These are phyloP conservation scores for Fusarium sp. DNA, from an alignment of 2,329 filamentous ascomycete species.

Conservation along the genomic window DNA sequence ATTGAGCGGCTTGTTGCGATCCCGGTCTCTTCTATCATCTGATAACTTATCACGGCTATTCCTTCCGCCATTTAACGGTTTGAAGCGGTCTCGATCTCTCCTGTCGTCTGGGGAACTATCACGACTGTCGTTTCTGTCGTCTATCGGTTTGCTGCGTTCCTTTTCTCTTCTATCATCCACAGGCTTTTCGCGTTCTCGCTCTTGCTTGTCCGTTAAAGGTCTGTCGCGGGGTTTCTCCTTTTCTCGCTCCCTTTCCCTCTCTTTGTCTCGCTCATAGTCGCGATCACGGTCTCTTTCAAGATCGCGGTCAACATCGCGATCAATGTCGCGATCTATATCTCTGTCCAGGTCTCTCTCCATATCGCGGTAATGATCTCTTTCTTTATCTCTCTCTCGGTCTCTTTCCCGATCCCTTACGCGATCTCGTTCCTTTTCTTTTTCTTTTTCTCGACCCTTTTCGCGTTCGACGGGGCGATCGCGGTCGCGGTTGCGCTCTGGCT, in stretches of 20 bases:
- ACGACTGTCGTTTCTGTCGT: slow-evolving; percentile 1
- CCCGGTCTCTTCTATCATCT: background rate
- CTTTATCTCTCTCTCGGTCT: slow-evolving; percentile 17
- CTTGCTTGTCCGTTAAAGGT: slow-evolving; percentile 1
- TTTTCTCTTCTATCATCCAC: background rate
- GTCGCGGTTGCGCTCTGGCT: slow-evolving; percentile 35
- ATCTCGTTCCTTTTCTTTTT: slow-evolving; percentile 4
- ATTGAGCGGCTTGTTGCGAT: background rate
- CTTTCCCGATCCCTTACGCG: slow-evolving; percentile 1
- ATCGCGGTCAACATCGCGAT: slow-evolving; percentile 17
- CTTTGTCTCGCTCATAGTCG: slow-evolving; percentile 11
- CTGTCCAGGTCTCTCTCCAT: slow-evolving; percentile 10
- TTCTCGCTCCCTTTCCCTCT: slow-evolving; percentile 14
- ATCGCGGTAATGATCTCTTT: slow-evolving; percentile 13
- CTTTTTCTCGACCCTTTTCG: background rate
- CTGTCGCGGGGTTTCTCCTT: slow-evolving; percentile 10
- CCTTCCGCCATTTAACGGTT: background rate
- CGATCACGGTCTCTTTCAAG: slow-evolving; percentile 1
- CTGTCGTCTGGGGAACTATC: slow-evolving; percentile 7
- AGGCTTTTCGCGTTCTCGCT: background rate
- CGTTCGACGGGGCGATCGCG: slow-evolving; percentile 20
- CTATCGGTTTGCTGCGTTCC: slow-evolving; percentile 3
- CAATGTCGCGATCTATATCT: slow-evolving; percentile 6
- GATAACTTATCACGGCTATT: background rate
- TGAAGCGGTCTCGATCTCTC: background rate